phyloP scores from a whole-genome alignment of 1,139 yeast species.

The Taphrina betulina region DNA sequence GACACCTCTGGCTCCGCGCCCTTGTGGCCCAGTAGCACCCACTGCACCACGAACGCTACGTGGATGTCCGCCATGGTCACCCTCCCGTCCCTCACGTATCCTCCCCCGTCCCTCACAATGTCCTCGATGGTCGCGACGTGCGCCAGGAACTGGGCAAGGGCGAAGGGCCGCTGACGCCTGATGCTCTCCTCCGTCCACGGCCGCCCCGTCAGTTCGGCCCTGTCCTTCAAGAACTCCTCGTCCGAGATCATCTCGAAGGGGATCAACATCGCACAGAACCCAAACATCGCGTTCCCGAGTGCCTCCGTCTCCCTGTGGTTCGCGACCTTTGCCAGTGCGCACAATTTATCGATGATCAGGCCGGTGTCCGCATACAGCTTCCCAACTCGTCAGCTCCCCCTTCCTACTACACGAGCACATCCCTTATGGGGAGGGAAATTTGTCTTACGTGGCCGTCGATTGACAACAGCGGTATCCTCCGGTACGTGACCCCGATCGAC shows the following conservation, averaged over 20 bases:
- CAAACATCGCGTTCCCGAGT: constrained; percentile 12
- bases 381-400: too few species aligned
- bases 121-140: constrained; percentile 9
- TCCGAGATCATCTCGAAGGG: constrained; percentile 20
- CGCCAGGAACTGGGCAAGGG: constrained; percentile 13
- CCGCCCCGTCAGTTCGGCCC: constrained; percentile 27
- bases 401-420: too few species aligned
- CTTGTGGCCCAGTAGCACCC: constrained; percentile 24
- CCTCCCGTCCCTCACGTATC: background rate
- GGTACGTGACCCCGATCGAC: constrained; percentile 22
- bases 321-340: constrained; percentile 5
- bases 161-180: background rate
- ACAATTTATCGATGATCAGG: constrained; percentile 3
- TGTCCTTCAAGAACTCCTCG: constrained; percentile 20
- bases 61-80: constrained; percentile 26
- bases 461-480: constrained; percentile 23
- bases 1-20: constrained; percentile 13
- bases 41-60: constrained; percentile 18
- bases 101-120: constrained; percentile 16
- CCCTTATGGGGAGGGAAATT: background rate
- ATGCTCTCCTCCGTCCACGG: constrained; percentile 19
- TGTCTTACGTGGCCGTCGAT: constrained; percentile 20
- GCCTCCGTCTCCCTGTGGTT: constrained; percentile 13
- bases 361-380: constrained; percentile 16
- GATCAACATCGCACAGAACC: constrained; percentile 9